Evolutionary conservation across 768 basidiomycete species (phyloP), one percentile per base, ranked within the genome.

Genomic region (Amanita molliuscula): DNA sequence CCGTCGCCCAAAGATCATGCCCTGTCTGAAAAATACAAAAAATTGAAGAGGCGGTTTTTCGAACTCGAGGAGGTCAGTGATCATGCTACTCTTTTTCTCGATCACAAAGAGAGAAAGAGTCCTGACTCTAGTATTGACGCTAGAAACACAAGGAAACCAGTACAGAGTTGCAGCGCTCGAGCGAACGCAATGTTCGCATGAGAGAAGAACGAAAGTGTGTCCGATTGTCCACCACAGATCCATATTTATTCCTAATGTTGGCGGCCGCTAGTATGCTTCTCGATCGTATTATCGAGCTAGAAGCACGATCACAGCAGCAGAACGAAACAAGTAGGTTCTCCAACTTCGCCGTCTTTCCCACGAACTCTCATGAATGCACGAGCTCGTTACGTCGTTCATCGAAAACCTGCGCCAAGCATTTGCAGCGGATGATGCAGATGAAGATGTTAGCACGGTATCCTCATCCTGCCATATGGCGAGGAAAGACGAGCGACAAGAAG

Each of bases 1-100:
- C 65, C 61, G 26, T 72, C 65, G 40, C 54, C 64, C 31, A 62
- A 67, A 47, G 73, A 76, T 51, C 58, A 5, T 52, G 45, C 71
- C 70, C 45, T 73, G 54, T 57, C 58, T 42, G 82, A 84, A 66
- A 85, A 83, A 64, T 82, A 84, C 62, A 65, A 58, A 51, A 77
- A 72, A 55, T 69, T 85, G 47, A 88, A 88, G 61, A 66, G 79
- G 37, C 77, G 78, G 35, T 82, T 76, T 61, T 74, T 75, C 55
- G 81, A 83, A 48, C 74, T 85, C 36, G 81, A 85, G 57, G 79
- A 86, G 76, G 85, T 86, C 48, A 57, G 79, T 67, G 42, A 34
- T 41, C 29, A 21, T 42, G 21, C 55, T 41, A 46, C 51, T 57
- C 53, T 62, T 54, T 60, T 60, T 63, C 55, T 62, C 55, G 47